Evolutionary conservation across 345 rosid species (phyloP).

Genomic region (Eutrema heterophyllum): DNA sequence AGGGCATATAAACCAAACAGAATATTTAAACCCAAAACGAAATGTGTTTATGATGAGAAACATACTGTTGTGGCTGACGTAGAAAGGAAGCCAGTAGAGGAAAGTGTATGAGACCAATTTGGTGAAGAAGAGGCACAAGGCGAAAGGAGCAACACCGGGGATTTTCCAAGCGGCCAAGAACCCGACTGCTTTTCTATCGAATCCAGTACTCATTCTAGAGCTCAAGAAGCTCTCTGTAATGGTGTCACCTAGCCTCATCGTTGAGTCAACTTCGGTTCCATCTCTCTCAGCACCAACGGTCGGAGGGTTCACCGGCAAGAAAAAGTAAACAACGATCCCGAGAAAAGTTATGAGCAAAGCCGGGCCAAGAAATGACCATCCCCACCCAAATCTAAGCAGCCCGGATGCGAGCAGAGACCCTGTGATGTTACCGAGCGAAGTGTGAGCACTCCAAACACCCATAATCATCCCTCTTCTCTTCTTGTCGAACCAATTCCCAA

Average conservation of each 20-base stretch:
- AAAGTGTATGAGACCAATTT: slow-evolving; percentile 95
- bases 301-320: slow-evolving; percentile 73
- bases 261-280: slow-evolving; percentile 55
- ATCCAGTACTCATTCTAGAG: slow-evolving; percentile 35
- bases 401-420: slow-evolving; percentile 81
- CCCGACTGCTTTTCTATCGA: slow-evolving; percentile 53
- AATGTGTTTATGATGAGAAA: neutral
- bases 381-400: slow-evolving; percentile 86
- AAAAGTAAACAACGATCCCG: slow-evolving; percentile 62
- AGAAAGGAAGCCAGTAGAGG: slow-evolving; percentile 98
- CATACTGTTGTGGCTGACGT: slow-evolving; percentile 81
- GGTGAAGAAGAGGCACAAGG: slow-evolving; percentile 89
- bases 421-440: slow-evolving; percentile 80
- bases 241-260: slow-evolving; percentile 48
- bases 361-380: slow-evolving; percentile 91
- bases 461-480: slow-evolving; percentile 85
- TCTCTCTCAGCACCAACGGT: slow-evolving; percentile 60
- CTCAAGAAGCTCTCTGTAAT: slow-evolving; percentile 57
- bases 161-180: slow-evolving; percentile 94
- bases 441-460: slow-evolving; percentile 99
- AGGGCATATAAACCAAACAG: neutral
- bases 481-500: slow-evolving; percentile 94
- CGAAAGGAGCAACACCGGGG: slow-evolving; percentile 94
- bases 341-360: slow-evolving; percentile 55
- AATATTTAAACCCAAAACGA: neutral